These are phyloP conservation scores for Calophaca sinica DNA, from an alignment of 306 rosid species.

Conservation along the genomic window DNA sequence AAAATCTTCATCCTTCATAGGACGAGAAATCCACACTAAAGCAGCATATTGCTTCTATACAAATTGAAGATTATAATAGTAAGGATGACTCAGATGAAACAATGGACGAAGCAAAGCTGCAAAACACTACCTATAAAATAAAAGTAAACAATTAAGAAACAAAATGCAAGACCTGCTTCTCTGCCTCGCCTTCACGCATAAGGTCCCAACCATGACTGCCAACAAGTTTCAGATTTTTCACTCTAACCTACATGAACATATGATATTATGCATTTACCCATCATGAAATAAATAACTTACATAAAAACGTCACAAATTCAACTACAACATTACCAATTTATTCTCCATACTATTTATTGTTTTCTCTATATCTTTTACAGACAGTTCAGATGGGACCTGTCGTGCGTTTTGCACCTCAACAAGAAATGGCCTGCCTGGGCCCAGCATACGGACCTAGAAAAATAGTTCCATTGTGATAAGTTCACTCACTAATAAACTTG, in stretches of 20 bases:
- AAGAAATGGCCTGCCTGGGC: conserved; percentile 93
- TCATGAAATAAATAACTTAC: conserved; percentile 33
- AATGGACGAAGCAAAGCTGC: conserved; percentile 13
- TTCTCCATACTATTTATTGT: conserved; percentile 66
- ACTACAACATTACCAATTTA: conserved; percentile 68
- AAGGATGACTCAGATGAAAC: conserved; percentile 11
- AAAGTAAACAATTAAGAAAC: conserved; percentile 23
- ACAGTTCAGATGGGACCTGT: conserved; percentile 62
- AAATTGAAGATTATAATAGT: conserved; percentile 34
- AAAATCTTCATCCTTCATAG: conserved; percentile 70
- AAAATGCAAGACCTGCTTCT: conserved; percentile 76
- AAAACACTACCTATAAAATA: conserved; percentile 19
- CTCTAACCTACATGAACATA: conserved; percentile 66
- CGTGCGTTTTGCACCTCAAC: conserved; percentile 87
- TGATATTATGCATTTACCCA: conserved; percentile 24
- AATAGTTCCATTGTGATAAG: conserved; percentile 43
- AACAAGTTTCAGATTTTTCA: conserved; percentile 79
- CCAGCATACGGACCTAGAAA: conserved; percentile 90
- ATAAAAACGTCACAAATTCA: conserved; percentile 33
- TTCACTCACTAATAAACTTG: conserved; percentile 29
- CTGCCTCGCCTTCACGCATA: conserved; percentile 95
- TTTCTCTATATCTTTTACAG: conserved; percentile 61
- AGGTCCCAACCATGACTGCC: conserved; percentile 82
- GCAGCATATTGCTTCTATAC: conserved; percentile 92
- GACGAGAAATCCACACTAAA: conserved; percentile 88